phyloP scores from a whole-genome alignment of 352 stramenopile genomes.

The Elongisporangium prolatum region DNA sequence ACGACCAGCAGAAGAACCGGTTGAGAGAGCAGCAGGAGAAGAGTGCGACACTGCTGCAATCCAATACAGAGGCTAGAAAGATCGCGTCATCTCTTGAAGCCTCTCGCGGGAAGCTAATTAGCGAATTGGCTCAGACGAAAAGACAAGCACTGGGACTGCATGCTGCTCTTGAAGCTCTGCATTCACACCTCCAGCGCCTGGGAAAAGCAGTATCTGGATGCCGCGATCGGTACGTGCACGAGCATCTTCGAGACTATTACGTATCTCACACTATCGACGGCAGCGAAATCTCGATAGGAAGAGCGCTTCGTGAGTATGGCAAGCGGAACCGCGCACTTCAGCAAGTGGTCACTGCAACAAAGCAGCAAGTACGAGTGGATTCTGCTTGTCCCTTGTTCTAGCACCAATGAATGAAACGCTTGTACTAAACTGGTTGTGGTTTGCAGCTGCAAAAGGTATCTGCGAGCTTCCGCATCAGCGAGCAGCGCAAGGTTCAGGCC shows the following conservation, averaged over 20 bases:
- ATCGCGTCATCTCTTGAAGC: constrained; percentile 21
- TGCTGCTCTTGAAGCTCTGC: constrained; percentile 23
- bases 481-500: constrained; percentile 32
- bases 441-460: constrained; percentile 28
- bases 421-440: not conserved
- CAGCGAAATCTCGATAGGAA: constrained; percentile 37
- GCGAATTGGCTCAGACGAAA: constrained; percentile 20
- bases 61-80: constrained; percentile 14
- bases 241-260: too few relatives aligned
- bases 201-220: constrained; percentile 20
- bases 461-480: constrained; percentile 26
- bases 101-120: constrained; percentile 27
- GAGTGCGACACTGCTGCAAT: constrained; percentile 9
- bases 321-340: constrained; percentile 48
- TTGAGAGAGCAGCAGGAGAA: constrained; percentile 16
- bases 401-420: not conserved
- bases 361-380: constrained; percentile 23
- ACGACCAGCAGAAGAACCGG: constrained; percentile 5
- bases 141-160: constrained; percentile 24
- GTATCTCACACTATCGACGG: not conserved
- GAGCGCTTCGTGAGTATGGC: constrained; percentile 46
- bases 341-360: constrained; percentile 26
- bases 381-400: not conserved
- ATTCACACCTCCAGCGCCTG: constrained; percentile 27
- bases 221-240: constrained; percentile 32